Base-by-base conservation (phyloP, 2,329 filamentous ascomycete species). In the Ceratocystis cubensis region DNA sequence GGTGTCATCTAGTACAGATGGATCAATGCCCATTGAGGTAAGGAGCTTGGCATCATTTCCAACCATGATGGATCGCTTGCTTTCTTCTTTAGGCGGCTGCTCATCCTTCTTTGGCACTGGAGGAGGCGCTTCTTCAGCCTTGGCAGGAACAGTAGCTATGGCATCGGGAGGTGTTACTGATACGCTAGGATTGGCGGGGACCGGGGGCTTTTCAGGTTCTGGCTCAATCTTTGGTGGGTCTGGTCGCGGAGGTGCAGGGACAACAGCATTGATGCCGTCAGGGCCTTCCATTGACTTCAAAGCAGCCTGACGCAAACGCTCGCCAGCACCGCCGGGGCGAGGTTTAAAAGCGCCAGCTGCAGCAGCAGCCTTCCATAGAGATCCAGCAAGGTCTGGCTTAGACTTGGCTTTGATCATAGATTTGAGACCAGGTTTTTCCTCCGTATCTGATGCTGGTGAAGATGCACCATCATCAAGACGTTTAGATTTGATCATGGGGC, bases 361-460 rank as follows among this genome's bases (percentile, higher is more conserved):
- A 10, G 86, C 87, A 0, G 90, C 91, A 28, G 91, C 91, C 75
- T 91, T 95, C 76, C 89, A 88, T 69, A 96, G 84, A 5, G 84
- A 82, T 45, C 84, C 87, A 22, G 89, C 89, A 71, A 94, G 80
- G 66, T 94, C 87, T n/a, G 80, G 82, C 69, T 82, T 85, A 1
- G 85, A 87, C 73, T 89, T 90, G 69, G 87, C 84, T 75, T 90
- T 93, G 71, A 96, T 88, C 92, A 96, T 96, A 1, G 91, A 90
- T 0, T 91, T 91, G 5, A 96, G 81, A 0, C 91, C 91, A 20
- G 91, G 90, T n/a, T 89, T 77, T 1, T 81, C 79, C 64, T 80
- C 78, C 1, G 70, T 65, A 17, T 73, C 72, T 3, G 69, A 68
- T 20, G 67, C 33, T 3, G 65, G 68, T 6, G 37, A 33, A 6